Percentiles rank a stretch among this genome's conserved stretches.
Conservation (phyloP, 805 yeast species). For the Lipomyces sp. region DNA sequence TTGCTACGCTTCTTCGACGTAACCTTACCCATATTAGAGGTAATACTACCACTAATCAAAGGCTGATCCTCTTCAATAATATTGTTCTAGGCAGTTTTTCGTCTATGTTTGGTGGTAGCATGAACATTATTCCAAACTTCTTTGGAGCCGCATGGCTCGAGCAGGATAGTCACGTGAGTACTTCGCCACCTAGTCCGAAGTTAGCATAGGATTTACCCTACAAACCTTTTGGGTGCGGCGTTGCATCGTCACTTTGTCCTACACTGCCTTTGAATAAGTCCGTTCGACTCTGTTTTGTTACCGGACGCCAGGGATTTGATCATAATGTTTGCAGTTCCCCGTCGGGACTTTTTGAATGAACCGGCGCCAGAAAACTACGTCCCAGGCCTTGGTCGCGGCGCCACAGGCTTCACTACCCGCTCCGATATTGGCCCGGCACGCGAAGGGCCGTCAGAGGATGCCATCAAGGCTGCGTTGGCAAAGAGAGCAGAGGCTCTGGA, state of each 20-base stretch:
- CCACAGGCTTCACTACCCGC: slow-evolving; percentile 87
- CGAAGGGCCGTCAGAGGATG: slow-evolving; percentile 49
- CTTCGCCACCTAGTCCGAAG: too few relatives aligned
- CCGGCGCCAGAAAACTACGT: slow-evolving; percentile 88
- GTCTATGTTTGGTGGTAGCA: background rate
- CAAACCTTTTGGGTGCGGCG: too few relatives aligned
- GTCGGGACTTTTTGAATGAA: slow-evolving; percentile 67
- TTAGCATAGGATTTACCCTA: too few relatives aligned
- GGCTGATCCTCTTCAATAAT: background rate
- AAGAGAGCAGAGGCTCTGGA: slow-evolving; percentile 38
- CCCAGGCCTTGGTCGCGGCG: slow-evolving; percentile 95
- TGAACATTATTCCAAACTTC: background rate
- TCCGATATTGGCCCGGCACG: slow-evolving; percentile 68
- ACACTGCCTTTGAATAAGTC: background rate
- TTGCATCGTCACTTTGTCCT: too few relatives aligned
- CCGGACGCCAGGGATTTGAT: background rate
- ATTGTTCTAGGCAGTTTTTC: background rate
- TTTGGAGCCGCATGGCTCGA: background rate
- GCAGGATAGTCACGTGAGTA: too few relatives aligned
- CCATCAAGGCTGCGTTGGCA: slow-evolving; percentile 41
- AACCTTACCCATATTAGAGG: slow-evolving; percentile 36
- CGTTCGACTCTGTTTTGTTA: background rate
- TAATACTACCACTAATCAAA: background rate
- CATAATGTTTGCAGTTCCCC: slow-evolving; percentile 32
- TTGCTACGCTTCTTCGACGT: slow-evolving; percentile 21